Base-by-base conservation (phyloP, 306 rosid species). In the Castanospermum australe region DNA sequence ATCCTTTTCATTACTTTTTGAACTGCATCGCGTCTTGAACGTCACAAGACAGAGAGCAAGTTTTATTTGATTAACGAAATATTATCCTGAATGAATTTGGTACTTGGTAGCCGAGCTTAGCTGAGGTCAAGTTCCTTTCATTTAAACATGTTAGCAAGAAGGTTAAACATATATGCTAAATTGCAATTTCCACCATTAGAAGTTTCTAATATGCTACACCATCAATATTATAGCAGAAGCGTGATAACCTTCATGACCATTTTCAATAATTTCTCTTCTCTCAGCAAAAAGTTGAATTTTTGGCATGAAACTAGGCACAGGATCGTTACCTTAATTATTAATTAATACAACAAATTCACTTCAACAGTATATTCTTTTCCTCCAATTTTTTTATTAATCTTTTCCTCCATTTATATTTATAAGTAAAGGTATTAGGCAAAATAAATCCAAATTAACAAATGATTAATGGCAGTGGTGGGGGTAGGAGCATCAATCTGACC, bases 381-480 rank as follows among this genome's bases (percentile, higher is more conserved):
- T 41, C 35, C 35, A 38, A 36, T 66, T 66, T 24, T 42, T 67
- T 44, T 41, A 28, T 1, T 70, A 50, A 50, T 70, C n/a, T n/a
- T 28, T 28, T 74, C 12, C 17, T 21, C 61, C 25, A 2, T 30
- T 55, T 55, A 42, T 28, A n/a, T 60, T 13, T 51, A 39, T 41
- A n/a, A 20, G 60, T 18, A 25, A 11, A n/a, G 17, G 13, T 11
- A 44, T 66, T 66, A 6, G 35, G 48, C 22, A 18, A 2, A 41
- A 51, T 55, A 67, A 67, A n/a, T 24, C n/a, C 56, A 77, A 67
- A 47, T 79, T 21, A 51, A 42, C 8, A 60, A 22, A 70, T 28
- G 67, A 51, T 80, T 62, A 39, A 60, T 42, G 24, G 55, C 45
- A 39, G 28, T 36, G 24, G 18, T 52, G 18, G 55, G 12, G 66